Conservation (phyloP, 495 filamentous ascomycete species). For the Aspergillus campestris region DNA sequence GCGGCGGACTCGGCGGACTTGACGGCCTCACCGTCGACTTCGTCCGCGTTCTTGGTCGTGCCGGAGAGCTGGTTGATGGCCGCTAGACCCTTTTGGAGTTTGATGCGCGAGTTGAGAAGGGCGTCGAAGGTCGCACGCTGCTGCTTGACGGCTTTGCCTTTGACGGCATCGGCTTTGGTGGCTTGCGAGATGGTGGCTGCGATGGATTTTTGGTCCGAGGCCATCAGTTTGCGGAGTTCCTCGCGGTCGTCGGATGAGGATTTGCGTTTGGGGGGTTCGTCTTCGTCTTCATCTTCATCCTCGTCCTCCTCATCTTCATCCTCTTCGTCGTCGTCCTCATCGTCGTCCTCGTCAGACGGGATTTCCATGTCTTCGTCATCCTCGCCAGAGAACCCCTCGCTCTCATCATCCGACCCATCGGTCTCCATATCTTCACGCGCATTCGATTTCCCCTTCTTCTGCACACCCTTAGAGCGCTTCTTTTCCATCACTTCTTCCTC, state of each 20-base stretch:
- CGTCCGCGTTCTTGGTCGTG: constrained; percentile 23
- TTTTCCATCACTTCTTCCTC: constrained; percentile 11
- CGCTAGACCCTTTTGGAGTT: constrained; percentile 80
- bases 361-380: constrained; percentile 20
- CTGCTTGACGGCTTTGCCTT: constrained; percentile 74
- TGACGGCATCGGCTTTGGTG: constrained; percentile 68
- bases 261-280: constrained; percentile 14
- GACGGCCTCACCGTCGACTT: constrained; percentile 39
- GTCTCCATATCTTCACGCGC: constrained; percentile 14
- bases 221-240: constrained; percentile 60
- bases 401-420: constrained; percentile 13
- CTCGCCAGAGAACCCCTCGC: constrained; percentile 16
- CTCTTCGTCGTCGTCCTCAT: constrained; percentile 31
- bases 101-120: constrained; percentile 79
- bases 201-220: constrained; percentile 60
- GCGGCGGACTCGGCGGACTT: constrained; percentile 83
- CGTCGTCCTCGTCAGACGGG: constrained; percentile 29
- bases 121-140: constrained; percentile 81
- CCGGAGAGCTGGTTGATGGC: constrained; percentile 67
- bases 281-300: constrained; percentile 29
- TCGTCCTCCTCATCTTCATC: constrained; percentile 26
- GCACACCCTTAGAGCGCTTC: constrained; percentile 29
- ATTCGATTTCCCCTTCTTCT: constrained; percentile 27
- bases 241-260: constrained; percentile 34
- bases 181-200: constrained; percentile 62